These are phyloP conservation scores for Lophium mytilinum DNA, from an alignment of 495 filamentous ascomycete species.

Conservation along the genomic window DNA sequence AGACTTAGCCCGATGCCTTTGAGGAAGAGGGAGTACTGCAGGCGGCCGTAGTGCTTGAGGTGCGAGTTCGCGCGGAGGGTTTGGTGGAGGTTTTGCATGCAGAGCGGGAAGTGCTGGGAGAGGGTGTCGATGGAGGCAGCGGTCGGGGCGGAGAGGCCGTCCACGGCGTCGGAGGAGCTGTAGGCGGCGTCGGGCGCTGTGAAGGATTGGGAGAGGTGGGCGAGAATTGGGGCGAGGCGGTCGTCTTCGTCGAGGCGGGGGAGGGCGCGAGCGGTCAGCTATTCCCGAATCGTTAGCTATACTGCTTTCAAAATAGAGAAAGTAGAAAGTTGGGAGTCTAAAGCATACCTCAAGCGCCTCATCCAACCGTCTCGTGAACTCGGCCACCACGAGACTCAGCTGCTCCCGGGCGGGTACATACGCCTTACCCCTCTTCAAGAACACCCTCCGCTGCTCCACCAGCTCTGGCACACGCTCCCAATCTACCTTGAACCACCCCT, in stretches of 20 bases:
- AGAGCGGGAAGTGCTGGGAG: conserved; percentile 80
- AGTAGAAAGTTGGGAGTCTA: background rate
- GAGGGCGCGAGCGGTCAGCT: conserved; percentile 81
- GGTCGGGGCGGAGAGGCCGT: conserved; percentile 46
- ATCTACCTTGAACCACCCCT: conserved; percentile 86
- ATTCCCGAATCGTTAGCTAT: conserved; percentile 19
- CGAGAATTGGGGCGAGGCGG: conserved; percentile 84
- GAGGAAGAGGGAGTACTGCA: conserved; percentile 95
- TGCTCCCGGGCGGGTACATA: conserved; percentile 87
- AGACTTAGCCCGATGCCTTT: conserved; percentile 91
- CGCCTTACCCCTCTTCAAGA: conserved; percentile 72
- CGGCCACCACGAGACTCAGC: conserved; percentile 75
- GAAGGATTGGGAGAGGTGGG: conserved; percentile 88
- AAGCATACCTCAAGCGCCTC: conserved; percentile 64
- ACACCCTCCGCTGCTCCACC: conserved; percentile 68
- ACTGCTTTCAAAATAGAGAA: background rate
- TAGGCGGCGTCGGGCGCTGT: conserved; percentile 79
- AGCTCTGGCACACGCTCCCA: conserved; percentile 90
- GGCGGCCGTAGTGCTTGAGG: conserved; percentile 84
- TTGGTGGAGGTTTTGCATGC: conserved; percentile 85
- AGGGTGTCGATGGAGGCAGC: conserved; percentile 72
- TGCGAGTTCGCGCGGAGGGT: conserved; percentile 76
- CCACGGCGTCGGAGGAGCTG: conserved; percentile 57
- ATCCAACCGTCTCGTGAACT: conserved; percentile 72
- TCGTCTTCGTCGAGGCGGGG: conserved; percentile 95